Evolutionary conservation across 2,329 filamentous ascomycete species (phyloP), one percentile per base, ranked within the genome.

Genomic region (Cordyceps cateniannulata): DNA sequence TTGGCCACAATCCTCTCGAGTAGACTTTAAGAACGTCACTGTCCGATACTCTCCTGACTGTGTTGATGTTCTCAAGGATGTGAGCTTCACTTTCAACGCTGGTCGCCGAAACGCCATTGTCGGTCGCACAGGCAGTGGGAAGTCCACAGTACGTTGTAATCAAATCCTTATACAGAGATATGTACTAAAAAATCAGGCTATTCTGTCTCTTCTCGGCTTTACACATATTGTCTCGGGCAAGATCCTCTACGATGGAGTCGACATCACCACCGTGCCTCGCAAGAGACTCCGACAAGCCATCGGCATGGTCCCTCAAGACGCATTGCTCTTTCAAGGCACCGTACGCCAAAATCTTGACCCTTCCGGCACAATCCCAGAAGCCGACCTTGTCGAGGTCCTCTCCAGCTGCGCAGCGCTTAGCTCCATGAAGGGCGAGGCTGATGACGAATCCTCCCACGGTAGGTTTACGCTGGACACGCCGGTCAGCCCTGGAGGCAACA

Each of bases 51-150:
- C 78, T 61, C 57, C 72, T 27, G 70, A 80, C 62, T 71, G 78
- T 22, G 73, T 74, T 48, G 75, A 81, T 55, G 78, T 84, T 29
- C 71, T 84, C 22, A 79, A 78, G 32, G 70, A 80, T 42, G 70
- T 84, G 53, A n/a, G n/a, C n/a, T n/a, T 81, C 76, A 61, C 72
- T 83, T 83, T 63, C 75, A 74, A 7, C 88, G 87, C 0, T 89
- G 91, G 1, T 87, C 89, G 59, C n/a, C 87, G 88, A 56, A 90
- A 90, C 1, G 91, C 90, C 0, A 81, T 96, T 25, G 88, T 93
- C 14, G 91, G 91, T 3, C 84, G 91, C 8, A 96, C 91, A 0
- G 86, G 89, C 0, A 91, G 88, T 5, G 91, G 91, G 3, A 96
- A 96, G 72, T 91, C 87, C 54, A 96, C 91, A 0, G 81, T 93